phyloP scores from a whole-genome alignment of 2,329 filamentous ascomycete genomes.

The Sclerotinia nivalis region DNA sequence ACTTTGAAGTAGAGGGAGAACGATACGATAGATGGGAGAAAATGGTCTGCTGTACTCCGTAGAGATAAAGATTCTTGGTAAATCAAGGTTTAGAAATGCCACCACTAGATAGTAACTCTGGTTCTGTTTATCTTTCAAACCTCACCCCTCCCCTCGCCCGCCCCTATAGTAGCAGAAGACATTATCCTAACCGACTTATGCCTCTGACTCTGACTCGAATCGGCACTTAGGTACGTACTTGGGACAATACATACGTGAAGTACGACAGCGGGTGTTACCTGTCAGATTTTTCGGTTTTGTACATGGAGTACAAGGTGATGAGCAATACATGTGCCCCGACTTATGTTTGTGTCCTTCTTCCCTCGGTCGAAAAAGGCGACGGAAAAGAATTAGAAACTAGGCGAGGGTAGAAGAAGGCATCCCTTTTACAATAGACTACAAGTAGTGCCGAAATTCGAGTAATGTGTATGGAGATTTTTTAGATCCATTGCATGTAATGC shows the following conservation, averaged over 20 bases:
- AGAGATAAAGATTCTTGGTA: neutral
- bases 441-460: slow-evolving; percentile 19
- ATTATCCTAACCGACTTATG: neutral
- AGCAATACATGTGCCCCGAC: slow-evolving; percentile 6
- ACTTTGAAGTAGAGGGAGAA: neutral
- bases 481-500: slow-evolving; percentile 17
- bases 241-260: neutral
- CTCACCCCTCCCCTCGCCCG: neutral
- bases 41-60: neutral
- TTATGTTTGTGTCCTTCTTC: neutral
- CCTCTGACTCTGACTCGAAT: neutral
- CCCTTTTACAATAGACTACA: slow-evolving; percentile 12
- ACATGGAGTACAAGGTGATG: slow-evolving; percentile 11
- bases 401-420: slow-evolving; percentile 5
- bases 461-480: neutral
- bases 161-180: neutral
- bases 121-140: neutral
- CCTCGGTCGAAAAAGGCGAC: neutral
- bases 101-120: slow-evolving; percentile 11
- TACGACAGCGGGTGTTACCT: slow-evolving; percentile 23
- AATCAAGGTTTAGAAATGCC: neutral
- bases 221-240: slow-evolving; percentile 1
- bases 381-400: neutral
- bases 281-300: slow-evolving; percentile 13
- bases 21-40: neutral